Evolutionary conservation across 257 asterid genomes (phyloP).

Genomic region (Datura wrightii): DNA sequence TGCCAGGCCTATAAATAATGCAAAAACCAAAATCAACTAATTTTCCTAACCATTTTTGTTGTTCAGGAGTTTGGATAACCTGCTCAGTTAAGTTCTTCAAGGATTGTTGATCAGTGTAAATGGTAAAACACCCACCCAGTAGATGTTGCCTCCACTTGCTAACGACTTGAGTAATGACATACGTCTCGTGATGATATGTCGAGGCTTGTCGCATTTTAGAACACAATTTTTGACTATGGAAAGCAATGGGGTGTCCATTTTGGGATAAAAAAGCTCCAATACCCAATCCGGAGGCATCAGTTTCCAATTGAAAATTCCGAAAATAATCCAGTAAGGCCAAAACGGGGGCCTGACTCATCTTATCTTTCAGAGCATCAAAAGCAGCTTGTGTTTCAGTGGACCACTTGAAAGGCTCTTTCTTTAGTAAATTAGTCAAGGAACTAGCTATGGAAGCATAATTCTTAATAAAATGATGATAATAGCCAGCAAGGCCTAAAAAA

Average conservation of each 20-base stretch:
- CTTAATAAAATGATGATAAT: not conserved
- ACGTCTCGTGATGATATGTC: not conserved
- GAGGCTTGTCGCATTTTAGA: not conserved
- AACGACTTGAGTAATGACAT: not conserved
- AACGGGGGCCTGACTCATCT: not conserved
- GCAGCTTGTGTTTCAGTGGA: not conserved
- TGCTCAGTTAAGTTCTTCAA: not conserved
- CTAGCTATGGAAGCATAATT: not conserved
- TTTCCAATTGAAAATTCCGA: not conserved
- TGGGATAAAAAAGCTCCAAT: not conserved
- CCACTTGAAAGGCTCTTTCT: not conserved
- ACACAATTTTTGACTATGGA: not conserved
- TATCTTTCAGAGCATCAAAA: not conserved
- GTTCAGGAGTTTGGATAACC: not conserved
- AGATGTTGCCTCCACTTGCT: not conserved
- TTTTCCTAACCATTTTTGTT: not conserved
- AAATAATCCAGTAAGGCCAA: not conserved
- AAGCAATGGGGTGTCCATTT: not conserved
- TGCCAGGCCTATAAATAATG: not conserved
- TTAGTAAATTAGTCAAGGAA: not conserved
- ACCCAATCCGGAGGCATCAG: not conserved
- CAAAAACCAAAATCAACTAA: not conserved
- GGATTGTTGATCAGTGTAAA: not conserved
- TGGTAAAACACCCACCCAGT: not conserved
- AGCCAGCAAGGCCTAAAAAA: not conserved